Base-by-base conservation (phyloP, 2,329 filamentous ascomycete species). In the Lachnellula hyalina region DNA sequence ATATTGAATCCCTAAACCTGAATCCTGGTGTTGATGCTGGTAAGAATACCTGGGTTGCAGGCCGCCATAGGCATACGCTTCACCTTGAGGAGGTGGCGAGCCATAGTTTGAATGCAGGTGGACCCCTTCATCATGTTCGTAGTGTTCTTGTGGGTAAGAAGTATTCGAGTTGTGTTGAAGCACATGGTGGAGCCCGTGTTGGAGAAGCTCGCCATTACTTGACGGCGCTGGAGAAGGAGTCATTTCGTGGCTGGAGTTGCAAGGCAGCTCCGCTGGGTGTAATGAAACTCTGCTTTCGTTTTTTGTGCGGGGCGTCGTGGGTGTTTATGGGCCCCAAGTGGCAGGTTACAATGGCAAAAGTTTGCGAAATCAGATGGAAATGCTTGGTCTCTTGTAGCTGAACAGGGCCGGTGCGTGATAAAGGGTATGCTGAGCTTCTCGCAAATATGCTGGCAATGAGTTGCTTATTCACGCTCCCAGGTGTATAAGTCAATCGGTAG, bases 131-230 rank as follows among this genome's bases (percentile, higher is more conserved):
- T 64, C 61, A 51, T 57, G 51, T 8, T 65, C 56, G 48, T 63
- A 66, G 21, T 64, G 61, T 19, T 62, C 59, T 44, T 64, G 58
- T 45, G 61, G 65, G 49, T 61, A 69, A 19, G 63, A 55, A 25
- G 60, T 65, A 40, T 61, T 64, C 41, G 69, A 64, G 64, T 77
- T 78, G 59, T 78, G 74, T 54, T 75, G 72, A 49, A 75, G 66
- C 28, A 78, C 60, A 21, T 77, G 72, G 47, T 74, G 70, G 55
- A 77, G 71, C 40, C 72, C 71, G 54, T 70, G 68, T n/a, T 74
- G 71, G 25, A 75, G 68, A 28, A 68, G 59, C 45, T 74, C 72
- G 54, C 67, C 67, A 53, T 66, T 65, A 51, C 68, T 68, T 19
- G 73, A 73, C 52, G 74, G 73, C 55, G 79, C 77, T 25, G 66